phyloP scores from a whole-genome alignment of 352 stramenopile species.

The Phytophthora boehmeriae region DNA sequence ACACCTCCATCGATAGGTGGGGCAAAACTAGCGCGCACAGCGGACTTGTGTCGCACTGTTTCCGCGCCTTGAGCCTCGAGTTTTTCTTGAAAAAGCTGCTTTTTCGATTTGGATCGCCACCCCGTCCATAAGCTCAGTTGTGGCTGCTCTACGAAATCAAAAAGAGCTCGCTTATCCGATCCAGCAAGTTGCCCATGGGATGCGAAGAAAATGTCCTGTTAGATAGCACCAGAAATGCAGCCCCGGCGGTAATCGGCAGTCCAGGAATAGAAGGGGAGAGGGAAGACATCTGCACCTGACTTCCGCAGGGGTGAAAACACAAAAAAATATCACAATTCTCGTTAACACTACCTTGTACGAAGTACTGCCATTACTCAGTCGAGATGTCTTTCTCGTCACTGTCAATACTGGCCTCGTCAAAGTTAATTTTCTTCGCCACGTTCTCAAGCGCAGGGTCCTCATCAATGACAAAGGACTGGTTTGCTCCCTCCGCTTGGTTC shows the following conservation, averaged over 20 bases:
- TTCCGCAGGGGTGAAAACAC: too few relatives aligned
- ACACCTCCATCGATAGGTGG: constrained; percentile 25
- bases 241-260: too few relatives aligned
- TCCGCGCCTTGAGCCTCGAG: constrained; percentile 24
- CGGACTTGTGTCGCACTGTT: constrained; percentile 27
- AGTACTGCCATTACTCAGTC: constrained; percentile 16
- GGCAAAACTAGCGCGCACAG: constrained; percentile 22
- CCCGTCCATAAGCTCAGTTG: constrained; percentile 8
- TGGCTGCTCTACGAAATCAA: constrained; percentile 8
- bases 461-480: constrained; percentile 12
- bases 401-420: constrained; percentile 39
- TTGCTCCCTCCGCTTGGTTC: constrained; percentile 8
- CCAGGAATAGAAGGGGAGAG: too few relatives aligned
- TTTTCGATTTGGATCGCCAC: constrained; percentile 30
- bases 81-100: constrained; percentile 33
- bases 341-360: constrained; percentile 17
- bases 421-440: constrained; percentile 45
- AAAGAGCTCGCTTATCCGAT: constrained; percentile 13
- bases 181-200: constrained; percentile 25
- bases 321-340: constrained; percentile 22
- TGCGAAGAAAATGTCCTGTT: not conserved
- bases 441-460: constrained; percentile 21
- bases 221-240: too few relatives aligned
- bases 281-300: too few relatives aligned
- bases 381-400: constrained; percentile 30